Base-by-base conservation (phyloP, 1,284 basidiomycete genomes). In the Inonotus obliquus region DNA sequence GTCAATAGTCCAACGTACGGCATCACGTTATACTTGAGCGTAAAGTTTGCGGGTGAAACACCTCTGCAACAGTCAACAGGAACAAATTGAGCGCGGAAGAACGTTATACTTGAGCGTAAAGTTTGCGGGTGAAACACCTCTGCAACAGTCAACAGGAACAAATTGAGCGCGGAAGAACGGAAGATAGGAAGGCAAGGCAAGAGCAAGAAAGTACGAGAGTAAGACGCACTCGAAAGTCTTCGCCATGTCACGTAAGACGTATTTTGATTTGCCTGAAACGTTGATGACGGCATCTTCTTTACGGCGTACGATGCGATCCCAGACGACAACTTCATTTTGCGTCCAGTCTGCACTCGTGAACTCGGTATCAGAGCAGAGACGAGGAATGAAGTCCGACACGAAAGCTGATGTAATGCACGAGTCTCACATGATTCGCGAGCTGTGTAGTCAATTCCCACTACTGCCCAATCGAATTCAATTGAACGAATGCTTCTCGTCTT, bases 11-110 rank as follows among this genome's bases (percentile, higher is more conserved):
- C 94, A 14, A 96, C 90, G 69, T 90, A 86, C 13, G 94, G 94
- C 92, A 96, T 96, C 27, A 93, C 72, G 69, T 96, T 95, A 76
- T 94, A 96, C 70, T 90, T 90, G 52, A 96, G 80, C 0, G 82
- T 78, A 71, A 93, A 96, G 62, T 84, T 76, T 5, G 86, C 86
- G 14, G 88, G 78, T 11, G 81, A 76, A 41, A 81, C 79, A 68
- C 71, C 91, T 92, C 64, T 9, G 59, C 51, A 52, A 55, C 38
- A 54, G 10, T 37, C 4, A 9, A 21, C n/a, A n/a, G n/a, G n/a
- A 60, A 14, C 17, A 35, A 32, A 17, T 19, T 51, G 23, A 21
- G 47, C 55, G 58, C 23, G n/a, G n/a, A n/a, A n/a, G n/a, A n/a
- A n/a, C n/a, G 47, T 59, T 65, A 66, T 56, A 54, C 37, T 49